Evolutionary conservation across 78 protist species (phyloP).

Genomic region (Dictyostelium capitatum): DNA sequence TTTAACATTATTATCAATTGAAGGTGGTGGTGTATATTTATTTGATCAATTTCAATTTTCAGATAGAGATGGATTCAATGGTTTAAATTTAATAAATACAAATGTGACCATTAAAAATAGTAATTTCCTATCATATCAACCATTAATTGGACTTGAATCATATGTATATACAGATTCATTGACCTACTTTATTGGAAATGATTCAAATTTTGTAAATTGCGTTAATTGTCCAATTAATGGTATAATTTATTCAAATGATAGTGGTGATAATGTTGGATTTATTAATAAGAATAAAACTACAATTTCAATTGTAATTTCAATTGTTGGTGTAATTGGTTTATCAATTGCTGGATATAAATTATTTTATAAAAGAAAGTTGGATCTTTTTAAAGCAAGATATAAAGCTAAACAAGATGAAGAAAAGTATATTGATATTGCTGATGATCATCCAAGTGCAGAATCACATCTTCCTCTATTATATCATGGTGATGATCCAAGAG

Average conservation of each 20-base stretch:
- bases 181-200: not conserved
- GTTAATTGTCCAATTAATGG: not conserved
- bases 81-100: not conserved
- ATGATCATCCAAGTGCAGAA: not conserved
- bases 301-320: too few relatives aligned
- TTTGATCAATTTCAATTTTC: not conserved
- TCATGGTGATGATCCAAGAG: not conserved
- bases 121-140: not conserved
- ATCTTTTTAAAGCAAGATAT: too few relatives aligned
- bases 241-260: not conserved
- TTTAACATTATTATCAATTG: not conserved
- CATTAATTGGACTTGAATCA: not conserved
- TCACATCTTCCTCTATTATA: not conserved
- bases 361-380: too few relatives aligned
- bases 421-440: not conserved
- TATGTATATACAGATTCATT: not conserved
- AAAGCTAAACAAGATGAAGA: not conserved
- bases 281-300: too few relatives aligned
- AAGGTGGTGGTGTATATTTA: not conserved
- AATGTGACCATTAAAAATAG: not conserved
- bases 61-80: not conserved
- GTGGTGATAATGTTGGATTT: not conserved
- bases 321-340: too few relatives aligned
- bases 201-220: not conserved
- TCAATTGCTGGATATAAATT: too few relatives aligned